These are phyloP conservation scores for Gymnopus androsaceus DNA, from an alignment of 1,284 basidiomycete species.

Conservation along the genomic window DNA sequence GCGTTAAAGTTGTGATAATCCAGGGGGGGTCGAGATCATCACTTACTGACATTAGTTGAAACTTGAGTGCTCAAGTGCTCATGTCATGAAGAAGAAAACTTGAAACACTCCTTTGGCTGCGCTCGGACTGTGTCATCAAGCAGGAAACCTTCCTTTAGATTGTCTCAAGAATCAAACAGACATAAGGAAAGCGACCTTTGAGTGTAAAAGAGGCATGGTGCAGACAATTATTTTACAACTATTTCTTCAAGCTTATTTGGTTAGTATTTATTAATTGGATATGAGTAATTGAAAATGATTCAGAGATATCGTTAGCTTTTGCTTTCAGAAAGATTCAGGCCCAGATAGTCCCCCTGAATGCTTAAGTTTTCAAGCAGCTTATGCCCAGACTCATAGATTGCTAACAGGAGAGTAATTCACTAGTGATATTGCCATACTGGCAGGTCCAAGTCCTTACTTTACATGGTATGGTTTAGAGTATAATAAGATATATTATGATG, in stretches of 20 bases:
- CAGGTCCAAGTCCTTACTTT: too few species aligned
- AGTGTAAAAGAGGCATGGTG: slow-evolving; percentile 88
- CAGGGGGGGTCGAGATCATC: too few species aligned
- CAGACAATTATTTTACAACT: slow-evolving; percentile 34
- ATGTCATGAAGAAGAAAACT: too few species aligned
- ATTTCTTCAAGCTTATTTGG: neutral
- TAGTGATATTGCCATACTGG: too few species aligned
- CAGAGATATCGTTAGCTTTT: slow-evolving; percentile 63
- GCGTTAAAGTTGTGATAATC: too few species aligned
- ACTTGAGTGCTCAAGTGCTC: too few species aligned
- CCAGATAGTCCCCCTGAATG: slow-evolving; percentile 24
- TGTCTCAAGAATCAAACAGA: slow-evolving; percentile 73
- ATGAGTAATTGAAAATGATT: slow-evolving; percentile 87
- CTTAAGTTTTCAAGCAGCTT: too few species aligned
- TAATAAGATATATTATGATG: too few species aligned
- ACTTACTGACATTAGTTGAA: too few species aligned
- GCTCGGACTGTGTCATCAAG: slow-evolving; percentile 82
- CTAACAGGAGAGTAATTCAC: too few species aligned
- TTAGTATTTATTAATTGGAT: slow-evolving; percentile 62
- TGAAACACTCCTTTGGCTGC: too few species aligned
- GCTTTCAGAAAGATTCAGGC: slow-evolving; percentile 45
- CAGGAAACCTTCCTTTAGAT: slow-evolving; percentile 71
- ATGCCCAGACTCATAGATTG: neutral
- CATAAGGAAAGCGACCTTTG: slow-evolving; percentile 78
- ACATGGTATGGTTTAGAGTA: too few species aligned